Percentiles rank a stretch among this genome's conserved stretches.
Evolutionary conservation across 352 stramenopile genomes (phyloP).

Genomic region (Phytophthora sp.): DNA sequence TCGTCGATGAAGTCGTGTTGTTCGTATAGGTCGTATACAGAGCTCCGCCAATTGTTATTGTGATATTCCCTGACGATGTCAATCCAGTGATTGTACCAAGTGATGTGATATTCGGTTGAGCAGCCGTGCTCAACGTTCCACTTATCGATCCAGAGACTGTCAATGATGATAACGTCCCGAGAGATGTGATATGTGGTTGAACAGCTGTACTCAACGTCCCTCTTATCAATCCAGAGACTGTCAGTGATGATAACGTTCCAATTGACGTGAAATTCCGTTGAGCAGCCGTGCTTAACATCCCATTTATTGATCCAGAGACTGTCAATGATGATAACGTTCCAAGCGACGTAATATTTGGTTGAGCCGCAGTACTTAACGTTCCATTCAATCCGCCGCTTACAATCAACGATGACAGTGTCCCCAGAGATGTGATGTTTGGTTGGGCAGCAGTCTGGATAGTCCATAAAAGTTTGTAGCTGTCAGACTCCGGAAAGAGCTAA

Average conservation of each 20-base stretch:
- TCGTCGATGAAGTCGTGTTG: too few relatives aligned
- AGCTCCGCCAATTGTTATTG: too few relatives aligned
- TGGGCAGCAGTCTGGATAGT: neutral
- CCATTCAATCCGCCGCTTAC: too few relatives aligned
- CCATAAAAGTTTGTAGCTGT: neutral
- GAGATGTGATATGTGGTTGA: neutral
- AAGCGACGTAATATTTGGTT: neutral
- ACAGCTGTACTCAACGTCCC: neutral
- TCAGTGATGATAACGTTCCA: neutral
- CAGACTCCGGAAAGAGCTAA: neutral
- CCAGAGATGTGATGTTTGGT: neutral
- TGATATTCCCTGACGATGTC: too few relatives aligned
- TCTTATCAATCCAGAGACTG: too few relatives aligned
- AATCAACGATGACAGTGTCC: neutral
- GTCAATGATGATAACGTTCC: slow-evolving; percentile 7
- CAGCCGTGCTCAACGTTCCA: neutral
- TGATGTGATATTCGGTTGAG: neutral
- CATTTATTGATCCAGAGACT: neutral
- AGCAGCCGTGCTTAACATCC: neutral
- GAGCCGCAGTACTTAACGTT: neutral
- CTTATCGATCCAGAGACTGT: neutral
- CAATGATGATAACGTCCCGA: neutral
- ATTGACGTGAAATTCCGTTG: neutral
- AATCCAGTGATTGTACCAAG: neutral
- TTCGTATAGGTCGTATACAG: too few relatives aligned